Percentiles rank a stretch among this genome's conserved stretches.
phyloP scores from a whole-genome alignment of 495 filamentous ascomycete genomes.

The Aspergillus cavernicola region DNA sequence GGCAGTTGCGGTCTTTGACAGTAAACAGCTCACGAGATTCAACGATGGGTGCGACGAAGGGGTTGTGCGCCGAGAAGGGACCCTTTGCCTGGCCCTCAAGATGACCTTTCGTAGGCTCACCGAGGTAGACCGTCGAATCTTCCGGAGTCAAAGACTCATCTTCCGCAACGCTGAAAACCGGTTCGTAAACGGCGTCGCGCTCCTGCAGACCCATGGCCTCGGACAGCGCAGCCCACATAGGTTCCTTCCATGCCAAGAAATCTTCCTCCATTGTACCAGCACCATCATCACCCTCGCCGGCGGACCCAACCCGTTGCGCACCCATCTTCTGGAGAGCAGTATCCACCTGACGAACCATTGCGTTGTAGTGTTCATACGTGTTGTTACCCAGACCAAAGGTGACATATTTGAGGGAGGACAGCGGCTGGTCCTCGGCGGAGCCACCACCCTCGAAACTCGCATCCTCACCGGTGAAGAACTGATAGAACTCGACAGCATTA shows the following conservation, averaged over 20 bases:
- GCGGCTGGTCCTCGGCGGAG: conserved; percentile 61
- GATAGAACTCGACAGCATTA: conserved; percentile 98
- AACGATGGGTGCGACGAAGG: conserved; percentile 89
- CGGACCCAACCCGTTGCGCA: conserved; percentile 75
- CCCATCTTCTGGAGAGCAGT: conserved; percentile 75
- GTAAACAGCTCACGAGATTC: conserved; percentile 89
- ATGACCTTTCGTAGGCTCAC: conserved; percentile 95
- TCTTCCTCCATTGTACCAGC: conserved; percentile 99
- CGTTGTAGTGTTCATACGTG: conserved; percentile 99
- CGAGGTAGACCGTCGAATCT: conserved; percentile 86
- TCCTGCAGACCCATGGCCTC: conserved; percentile 86
- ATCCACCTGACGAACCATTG: conserved; percentile 91
- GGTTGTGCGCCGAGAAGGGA: conserved; percentile 94
- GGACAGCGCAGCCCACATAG: conserved; percentile 88
- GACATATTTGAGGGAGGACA: conserved; percentile 86
- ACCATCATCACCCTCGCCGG: conserved; percentile 96
- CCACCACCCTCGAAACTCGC: conserved; percentile 72
- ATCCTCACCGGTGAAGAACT: conserved; percentile 84
- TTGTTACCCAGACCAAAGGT: conserved; percentile 96
- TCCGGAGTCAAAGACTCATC: conserved; percentile 69
- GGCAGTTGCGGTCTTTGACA: conserved; percentile 88
- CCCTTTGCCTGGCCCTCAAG: conserved; percentile 81
- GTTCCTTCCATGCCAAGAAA: conserved; percentile 98
- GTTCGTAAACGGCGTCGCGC: conserved; percentile 94
- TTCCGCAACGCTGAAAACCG: conserved; percentile 80